Percentiles rank a stretch among this genome's conserved stretches.
These are phyloP conservation scores for Petunia axillaris DNA, from an alignment of 257 asterid genomes.

Conservation along the genomic window DNA sequence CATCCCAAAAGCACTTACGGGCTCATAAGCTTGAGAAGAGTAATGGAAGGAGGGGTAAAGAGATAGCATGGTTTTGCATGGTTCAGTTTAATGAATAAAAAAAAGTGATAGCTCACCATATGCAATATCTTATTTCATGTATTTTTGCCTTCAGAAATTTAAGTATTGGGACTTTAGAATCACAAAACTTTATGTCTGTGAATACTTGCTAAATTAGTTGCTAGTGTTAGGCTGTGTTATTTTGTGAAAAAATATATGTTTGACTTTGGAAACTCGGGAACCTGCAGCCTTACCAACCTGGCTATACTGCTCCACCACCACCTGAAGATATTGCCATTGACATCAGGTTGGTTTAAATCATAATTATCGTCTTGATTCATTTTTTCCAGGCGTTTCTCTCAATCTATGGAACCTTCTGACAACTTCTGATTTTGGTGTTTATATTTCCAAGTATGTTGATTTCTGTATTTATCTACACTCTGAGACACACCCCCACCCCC, in stretches of 20 bases:
- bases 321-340: slow-evolving; percentile 46
- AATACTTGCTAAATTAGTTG: neutral
- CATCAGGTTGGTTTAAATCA: slow-evolving; percentile 12
- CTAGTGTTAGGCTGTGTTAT: neutral
- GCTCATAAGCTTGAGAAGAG: slow-evolving; percentile 6
- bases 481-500: neutral
- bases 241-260: neutral
- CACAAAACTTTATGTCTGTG: neutral
- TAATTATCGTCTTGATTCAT: neutral
- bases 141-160: neutral
- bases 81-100: neutral
- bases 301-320: slow-evolving; percentile 54
- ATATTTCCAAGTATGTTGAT: neutral
- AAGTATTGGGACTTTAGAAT: slow-evolving; percentile 12
- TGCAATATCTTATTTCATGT: neutral
- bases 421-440: slow-evolving; percentile 17
- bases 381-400: slow-evolving; percentile 5
- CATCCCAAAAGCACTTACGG: neutral
- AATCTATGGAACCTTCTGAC: neutral
- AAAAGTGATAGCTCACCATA: neutral
- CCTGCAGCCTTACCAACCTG: slow-evolving; percentile 54
- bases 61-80: slow-evolving; percentile 1
- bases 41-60: neutral
- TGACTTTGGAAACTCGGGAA: slow-evolving; percentile 19
- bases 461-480: neutral